A percentile compares a stretch with the other conserved stretches of the same genome.
Evolutionary conservation across 2,329 filamentous ascomycete genomes (phyloP).

Genomic region (Claviceps fusiformis): DNA sequence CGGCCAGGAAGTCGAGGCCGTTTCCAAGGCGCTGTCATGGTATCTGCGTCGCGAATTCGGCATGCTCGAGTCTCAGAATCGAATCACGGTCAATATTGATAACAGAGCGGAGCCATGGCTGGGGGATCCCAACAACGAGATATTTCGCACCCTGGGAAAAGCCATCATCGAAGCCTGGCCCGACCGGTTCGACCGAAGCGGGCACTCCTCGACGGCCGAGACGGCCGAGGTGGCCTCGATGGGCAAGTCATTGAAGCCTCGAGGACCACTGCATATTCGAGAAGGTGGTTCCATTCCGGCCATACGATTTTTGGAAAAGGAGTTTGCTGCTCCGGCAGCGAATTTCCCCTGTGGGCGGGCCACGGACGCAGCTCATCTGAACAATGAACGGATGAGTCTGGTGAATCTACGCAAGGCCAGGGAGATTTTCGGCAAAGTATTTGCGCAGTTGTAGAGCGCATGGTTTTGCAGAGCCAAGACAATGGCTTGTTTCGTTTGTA

Average conservation of each 20-base stretch:
- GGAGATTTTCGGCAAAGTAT: constrained; percentile 82
- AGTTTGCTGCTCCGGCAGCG: constrained; percentile 79
- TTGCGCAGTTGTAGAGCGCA: constrained; percentile 43
- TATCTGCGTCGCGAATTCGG: constrained; percentile 62
- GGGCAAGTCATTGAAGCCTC: constrained; percentile 17
- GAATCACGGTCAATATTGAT: constrained; percentile 69
- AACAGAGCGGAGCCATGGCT: constrained; percentile 95
- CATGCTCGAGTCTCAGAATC: constrained; percentile 66
- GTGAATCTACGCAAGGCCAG: constrained; percentile 81
- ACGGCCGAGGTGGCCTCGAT: not conserved
- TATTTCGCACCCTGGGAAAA: constrained; percentile 77
- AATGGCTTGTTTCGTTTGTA: too few relatives aligned
- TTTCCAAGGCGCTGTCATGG: constrained; percentile 51
- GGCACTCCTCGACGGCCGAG: constrained; percentile 2
- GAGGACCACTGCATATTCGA: constrained; percentile 77
- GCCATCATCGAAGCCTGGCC: constrained; percentile 81
- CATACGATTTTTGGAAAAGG: constrained; percentile 87
- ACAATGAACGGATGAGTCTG: constrained; percentile 84
- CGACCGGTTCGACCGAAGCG: constrained; percentile 28
- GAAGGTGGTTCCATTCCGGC: constrained; percentile 93
- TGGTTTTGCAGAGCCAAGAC: too few relatives aligned
- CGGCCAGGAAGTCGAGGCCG: constrained; percentile 73
- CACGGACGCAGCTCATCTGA: constrained; percentile 84
- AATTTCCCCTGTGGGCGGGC: constrained; percentile 91
- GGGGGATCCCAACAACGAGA: constrained; percentile 77